Evolutionary conservation across 2,329 filamentous ascomycete species (phyloP).

Genomic region (Tolypocladium pustulatum): DNA sequence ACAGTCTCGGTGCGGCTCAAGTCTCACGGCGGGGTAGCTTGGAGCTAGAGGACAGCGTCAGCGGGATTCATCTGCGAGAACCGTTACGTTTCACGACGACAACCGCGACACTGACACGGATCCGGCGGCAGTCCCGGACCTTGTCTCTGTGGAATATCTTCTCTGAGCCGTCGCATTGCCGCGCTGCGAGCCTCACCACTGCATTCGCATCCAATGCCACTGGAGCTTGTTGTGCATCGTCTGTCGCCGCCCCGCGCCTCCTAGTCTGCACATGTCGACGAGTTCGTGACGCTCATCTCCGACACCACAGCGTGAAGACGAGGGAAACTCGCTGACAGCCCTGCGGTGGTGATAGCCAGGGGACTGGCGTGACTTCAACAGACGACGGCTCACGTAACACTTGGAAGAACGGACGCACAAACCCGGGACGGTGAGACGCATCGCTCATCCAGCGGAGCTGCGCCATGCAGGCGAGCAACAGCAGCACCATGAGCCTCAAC

Average conservation of each 20-base stretch:
- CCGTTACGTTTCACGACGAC: background rate
- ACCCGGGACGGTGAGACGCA: background rate
- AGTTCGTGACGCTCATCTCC: background rate
- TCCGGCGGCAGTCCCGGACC: background rate
- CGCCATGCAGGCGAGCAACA: constrained; percentile 1
- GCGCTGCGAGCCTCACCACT: background rate
- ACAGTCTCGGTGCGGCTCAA: background rate
- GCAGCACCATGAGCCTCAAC: constrained; percentile 35
- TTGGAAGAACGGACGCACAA: background rate
- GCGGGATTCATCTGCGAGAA: background rate
- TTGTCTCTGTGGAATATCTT: background rate
- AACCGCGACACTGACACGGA: background rate
- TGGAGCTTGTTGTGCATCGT: too few species aligned
- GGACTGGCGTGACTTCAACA: background rate
- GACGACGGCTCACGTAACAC: background rate
- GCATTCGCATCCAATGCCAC: background rate
- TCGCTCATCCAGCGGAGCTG: background rate
- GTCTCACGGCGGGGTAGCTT: background rate
- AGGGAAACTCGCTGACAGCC: background rate
- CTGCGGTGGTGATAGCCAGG: background rate
- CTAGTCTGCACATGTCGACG: background rate
- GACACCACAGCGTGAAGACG: background rate
- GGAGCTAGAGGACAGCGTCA: background rate
- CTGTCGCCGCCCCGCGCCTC: background rate
- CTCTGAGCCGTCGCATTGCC: background rate